Evolutionary conservation across 495 filamentous ascomycete genomes (phyloP), one percentile per base, ranked within the genome.

Genomic region (Penicillium daleae): DNA sequence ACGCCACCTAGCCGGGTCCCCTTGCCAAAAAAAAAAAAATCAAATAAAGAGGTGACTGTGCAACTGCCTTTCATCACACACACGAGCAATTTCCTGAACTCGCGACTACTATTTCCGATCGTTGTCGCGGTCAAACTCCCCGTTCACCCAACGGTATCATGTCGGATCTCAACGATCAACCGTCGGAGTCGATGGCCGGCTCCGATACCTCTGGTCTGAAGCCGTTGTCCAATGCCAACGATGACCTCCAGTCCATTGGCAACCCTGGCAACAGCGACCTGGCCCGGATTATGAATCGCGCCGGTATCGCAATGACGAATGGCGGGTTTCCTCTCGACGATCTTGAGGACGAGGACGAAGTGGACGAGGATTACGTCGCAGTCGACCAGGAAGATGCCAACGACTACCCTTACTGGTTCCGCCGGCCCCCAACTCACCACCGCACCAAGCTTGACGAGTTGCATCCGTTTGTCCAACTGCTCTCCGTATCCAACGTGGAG

Each of bases 401-500:
- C 42, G 78, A 82, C 55, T 75, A 70, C 54, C 76, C 79, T 48
- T 78, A 76, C 65, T 77, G 77, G 72, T 80, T 79, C 62, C 77
- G 77, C 50, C 75, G 78, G 50, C 74, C 75, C 27, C 75, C 75
- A 22, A 71, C 72, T 12, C 75, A 75, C 60, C 72, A 76, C 10
- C 79, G 74, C 62, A 76, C 77, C 54, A 74, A 77, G 61, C 63
- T 81, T 42, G 80, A 84, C 64, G 76, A 84, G 37, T 67, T 89
- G 59, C 85, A 89, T 66, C 90, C 90, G 3, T 90, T 90, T 58
- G 84, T 89, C 6, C 86, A 91, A 61, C 83, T 88, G 17, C 82
- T 97, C 37, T 90, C 84, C 26, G 73, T 85, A 49, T 86, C 86
- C 0, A 90, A 97, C 69, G 76, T 92, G 12, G 91, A 95, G 0